Evolutionary conservation across 83 land plant species (phyloP).

Genomic region (Isoetes engelmannii): DNA sequence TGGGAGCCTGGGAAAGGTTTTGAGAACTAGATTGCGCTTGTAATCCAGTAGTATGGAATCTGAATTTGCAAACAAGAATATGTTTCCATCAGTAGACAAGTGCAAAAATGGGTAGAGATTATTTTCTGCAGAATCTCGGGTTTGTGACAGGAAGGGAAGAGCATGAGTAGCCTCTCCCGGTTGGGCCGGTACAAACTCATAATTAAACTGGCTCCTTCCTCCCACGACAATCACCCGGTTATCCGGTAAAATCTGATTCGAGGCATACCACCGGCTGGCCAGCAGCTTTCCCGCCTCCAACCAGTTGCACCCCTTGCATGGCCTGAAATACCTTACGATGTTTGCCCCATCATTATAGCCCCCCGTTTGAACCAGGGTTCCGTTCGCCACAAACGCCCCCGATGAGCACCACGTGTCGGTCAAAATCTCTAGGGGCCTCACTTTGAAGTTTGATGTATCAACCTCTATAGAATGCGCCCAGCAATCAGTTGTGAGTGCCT

Average conservation of each 20-base stretch:
- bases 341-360: constrained; percentile 31
- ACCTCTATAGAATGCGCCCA: constrained; percentile 60
- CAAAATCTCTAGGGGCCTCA: constrained; percentile 45
- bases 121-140: constrained; percentile 13
- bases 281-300: constrained; percentile 12
- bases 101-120: constrained; percentile 11
- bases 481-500: constrained; percentile 41
- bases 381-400: constrained; percentile 47
- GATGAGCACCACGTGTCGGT: constrained; percentile 81
- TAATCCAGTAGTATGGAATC: constrained; percentile 19
- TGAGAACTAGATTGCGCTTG: constrained; percentile 3
- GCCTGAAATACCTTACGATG: constrained; percentile 12
- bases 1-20: constrained; percentile 1
- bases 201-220: constrained; percentile 18
- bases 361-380: constrained; percentile 27
- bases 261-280: constrained; percentile 27
- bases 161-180: constrained; percentile 9
- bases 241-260: constrained; percentile 32
- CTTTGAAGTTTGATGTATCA: constrained; percentile 20
- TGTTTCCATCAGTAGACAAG: constrained; percentile 13
- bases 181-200: constrained; percentile 24
- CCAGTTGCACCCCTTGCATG: constrained; percentile 27
- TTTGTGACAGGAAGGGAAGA: constrained; percentile 17
- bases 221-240: constrained; percentile 31
- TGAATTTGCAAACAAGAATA: constrained; percentile 20